Evolutionary conservation across 345 rosid genomes (phyloP).

Genomic region (Alliaria petiolata): DNA sequence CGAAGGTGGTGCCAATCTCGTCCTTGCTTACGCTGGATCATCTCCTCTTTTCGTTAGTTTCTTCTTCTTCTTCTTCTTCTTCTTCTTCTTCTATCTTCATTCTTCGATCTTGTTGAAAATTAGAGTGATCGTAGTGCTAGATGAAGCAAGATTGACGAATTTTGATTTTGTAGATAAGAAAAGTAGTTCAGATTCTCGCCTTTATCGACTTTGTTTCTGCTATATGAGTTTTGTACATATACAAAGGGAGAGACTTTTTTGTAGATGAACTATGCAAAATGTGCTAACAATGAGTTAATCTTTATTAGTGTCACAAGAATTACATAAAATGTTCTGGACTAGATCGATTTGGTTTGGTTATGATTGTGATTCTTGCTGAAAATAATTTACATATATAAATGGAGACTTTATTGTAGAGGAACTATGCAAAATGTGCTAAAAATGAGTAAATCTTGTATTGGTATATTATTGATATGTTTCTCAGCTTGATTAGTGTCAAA

Average conservation of each 20-base stretch:
- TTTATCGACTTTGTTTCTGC: neutral
- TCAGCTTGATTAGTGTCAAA: too few relatives aligned
- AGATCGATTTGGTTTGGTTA: neutral
- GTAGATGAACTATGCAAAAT: neutral
- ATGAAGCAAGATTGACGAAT: neutral
- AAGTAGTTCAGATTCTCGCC: neutral
- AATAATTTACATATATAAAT: too few relatives aligned
- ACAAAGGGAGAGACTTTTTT: neutral
- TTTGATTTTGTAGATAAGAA: too few relatives aligned
- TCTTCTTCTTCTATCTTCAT: neutral
- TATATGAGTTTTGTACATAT: neutral
- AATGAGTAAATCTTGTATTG: too few relatives aligned
- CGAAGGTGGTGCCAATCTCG: conserved; percentile 96
- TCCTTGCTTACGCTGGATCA: conserved; percentile 80
- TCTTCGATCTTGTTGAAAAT: neutral
- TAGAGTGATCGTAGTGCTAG: too few relatives aligned
- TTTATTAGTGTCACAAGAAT: too few relatives aligned
- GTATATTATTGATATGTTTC: too few relatives aligned
- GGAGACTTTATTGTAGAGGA: too few relatives aligned
- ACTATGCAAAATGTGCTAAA: too few relatives aligned
- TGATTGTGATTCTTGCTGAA: neutral
- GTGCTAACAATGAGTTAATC: too few relatives aligned
- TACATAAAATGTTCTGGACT: neutral
- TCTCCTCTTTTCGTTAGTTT: conserved; percentile 59
- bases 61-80: too few relatives aligned